A percentile compares a stretch with the other conserved stretches of the same genome.
Evolutionary conservation across 1,284 basidiomycete genomes (phyloP).

Genomic region (Apiotrichum akiyoshidainum): DNA sequence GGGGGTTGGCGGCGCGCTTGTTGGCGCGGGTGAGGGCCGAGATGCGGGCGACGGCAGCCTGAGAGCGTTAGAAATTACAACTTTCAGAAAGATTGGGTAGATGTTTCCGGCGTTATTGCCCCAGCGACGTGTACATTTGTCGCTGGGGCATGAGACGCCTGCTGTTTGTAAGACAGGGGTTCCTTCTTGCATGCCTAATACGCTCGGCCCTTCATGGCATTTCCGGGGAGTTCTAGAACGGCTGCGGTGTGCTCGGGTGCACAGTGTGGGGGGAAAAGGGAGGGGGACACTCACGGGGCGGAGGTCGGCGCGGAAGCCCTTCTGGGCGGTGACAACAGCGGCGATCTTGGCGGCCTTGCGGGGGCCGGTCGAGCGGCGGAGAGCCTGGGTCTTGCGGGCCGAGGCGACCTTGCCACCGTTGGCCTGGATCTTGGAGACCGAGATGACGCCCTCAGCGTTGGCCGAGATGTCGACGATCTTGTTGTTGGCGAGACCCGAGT

Average conservation of each 20-base stretch:
- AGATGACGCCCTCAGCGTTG: constrained; percentile 59
- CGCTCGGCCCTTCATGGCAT: constrained; percentile 43
- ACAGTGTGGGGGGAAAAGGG: not conserved
- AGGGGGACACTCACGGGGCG: constrained; percentile 62
- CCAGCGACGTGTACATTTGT: not conserved
- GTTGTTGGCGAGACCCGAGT: constrained; percentile 77
- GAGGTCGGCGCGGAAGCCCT: constrained; percentile 78
- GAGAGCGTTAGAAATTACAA: constrained; percentile 20
- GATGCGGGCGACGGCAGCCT: constrained; percentile 77
- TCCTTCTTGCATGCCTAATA: constrained; percentile 41
- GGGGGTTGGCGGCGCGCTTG: constrained; percentile 65
- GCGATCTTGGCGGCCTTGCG: constrained; percentile 72
- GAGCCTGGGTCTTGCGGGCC: constrained; percentile 53
- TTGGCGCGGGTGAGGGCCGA: constrained; percentile 69
- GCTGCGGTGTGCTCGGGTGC: constrained; percentile 29
- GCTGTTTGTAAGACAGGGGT: constrained; percentile 5
- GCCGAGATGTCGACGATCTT: constrained; percentile 71
- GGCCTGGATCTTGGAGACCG: constrained; percentile 65
- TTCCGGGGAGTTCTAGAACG: constrained; percentile 45
- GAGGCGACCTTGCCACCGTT: constrained; percentile 53
- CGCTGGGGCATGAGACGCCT: not conserved
- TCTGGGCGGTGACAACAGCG: constrained; percentile 61
- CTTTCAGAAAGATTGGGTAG: not conserved
- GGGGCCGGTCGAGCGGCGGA: constrained; percentile 69
- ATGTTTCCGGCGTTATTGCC: not conserved